Conservation (phyloP, 2,329 filamentous ascomycete species). For the Exophiala xenobiotica region DNA sequence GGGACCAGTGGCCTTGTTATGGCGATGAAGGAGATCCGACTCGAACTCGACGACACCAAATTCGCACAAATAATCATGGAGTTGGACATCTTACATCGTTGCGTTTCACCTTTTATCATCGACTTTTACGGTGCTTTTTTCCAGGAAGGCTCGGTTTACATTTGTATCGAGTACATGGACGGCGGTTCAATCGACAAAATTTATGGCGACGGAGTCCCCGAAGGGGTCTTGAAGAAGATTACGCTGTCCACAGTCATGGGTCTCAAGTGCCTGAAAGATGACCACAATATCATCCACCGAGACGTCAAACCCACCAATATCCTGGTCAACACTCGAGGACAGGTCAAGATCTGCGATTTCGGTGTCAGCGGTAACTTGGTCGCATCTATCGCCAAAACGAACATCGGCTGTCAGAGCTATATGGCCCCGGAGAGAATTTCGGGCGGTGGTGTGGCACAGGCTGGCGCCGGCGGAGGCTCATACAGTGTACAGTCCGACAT, state of each 20-base stretch:
- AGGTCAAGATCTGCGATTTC: slow-evolving; percentile 98
- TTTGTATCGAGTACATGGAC: slow-evolving; percentile 99
- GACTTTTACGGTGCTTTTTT: slow-evolving; percentile 99
- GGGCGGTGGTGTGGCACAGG: slow-evolving; percentile 73
- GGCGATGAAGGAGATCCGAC: slow-evolving; percentile 98
- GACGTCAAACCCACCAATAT: slow-evolving; percentile 99
- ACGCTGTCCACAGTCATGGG: slow-evolving; percentile 87
- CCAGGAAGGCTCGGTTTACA: slow-evolving; percentile 97
- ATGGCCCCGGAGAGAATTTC: slow-evolving; percentile 98
- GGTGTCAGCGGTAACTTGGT: slow-evolving; percentile 95
- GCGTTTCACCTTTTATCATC: slow-evolving; percentile 92
- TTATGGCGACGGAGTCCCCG: slow-evolving; percentile 85
- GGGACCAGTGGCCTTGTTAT: slow-evolving; percentile 72
- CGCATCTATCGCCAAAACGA: slow-evolving; percentile 95
- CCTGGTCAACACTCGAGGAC: slow-evolving; percentile 80
- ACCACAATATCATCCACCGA: slow-evolving; percentile 98
- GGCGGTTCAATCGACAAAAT: slow-evolving; percentile 96
- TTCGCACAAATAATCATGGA: slow-evolving; percentile 98
- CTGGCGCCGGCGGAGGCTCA: slow-evolving; percentile 72
- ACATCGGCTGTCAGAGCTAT: slow-evolving; percentile 98
- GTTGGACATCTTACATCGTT: slow-evolving; percentile 91
- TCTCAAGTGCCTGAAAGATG: slow-evolving; percentile 89
- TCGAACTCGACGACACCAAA: slow-evolving; percentile 95
- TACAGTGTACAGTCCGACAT: slow-evolving; percentile 98
- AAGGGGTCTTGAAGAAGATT: slow-evolving; percentile 84